Percentiles rank a stretch among this genome's conserved stretches.
Conservation (phyloP, 116 monocot genomes). For the Phalaenopsis hybrid region DNA sequence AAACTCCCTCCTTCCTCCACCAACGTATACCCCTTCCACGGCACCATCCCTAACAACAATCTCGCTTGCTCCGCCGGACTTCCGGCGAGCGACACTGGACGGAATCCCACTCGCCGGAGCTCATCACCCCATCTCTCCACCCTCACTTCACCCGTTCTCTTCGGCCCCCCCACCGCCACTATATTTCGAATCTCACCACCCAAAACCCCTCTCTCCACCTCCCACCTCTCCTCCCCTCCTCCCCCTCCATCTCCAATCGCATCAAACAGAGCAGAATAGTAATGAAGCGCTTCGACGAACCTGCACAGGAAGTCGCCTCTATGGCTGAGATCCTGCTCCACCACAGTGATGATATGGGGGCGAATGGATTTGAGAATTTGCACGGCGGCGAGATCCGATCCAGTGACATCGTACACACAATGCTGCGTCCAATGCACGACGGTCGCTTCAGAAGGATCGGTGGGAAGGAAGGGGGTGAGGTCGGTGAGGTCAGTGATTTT, state of each 20-base stretch:
- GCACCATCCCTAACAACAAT: constrained; percentile 72
- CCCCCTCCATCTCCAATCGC: constrained; percentile 57
- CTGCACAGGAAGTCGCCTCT: constrained; percentile 54
- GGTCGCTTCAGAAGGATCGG: constrained; percentile 34
- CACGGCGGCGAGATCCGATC: constrained; percentile 50
- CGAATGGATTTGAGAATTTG: constrained; percentile 34
- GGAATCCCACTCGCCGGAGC: constrained; percentile 47
- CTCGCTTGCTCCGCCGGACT: constrained; percentile 74
- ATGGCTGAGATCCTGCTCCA: constrained; percentile 71
- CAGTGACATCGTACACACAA: constrained; percentile 78
- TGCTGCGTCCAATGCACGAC: constrained; percentile 94
- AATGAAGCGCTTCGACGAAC: constrained; percentile 84
- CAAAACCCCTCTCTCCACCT: constrained; percentile 74
- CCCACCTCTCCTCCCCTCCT: constrained; percentile 45
- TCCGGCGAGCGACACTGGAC: constrained; percentile 53
- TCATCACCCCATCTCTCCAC: constrained; percentile 74
- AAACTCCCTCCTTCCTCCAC: constrained; percentile 70
- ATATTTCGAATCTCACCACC: constrained; percentile 80
- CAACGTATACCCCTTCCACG: constrained; percentile 79
- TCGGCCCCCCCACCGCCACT: constrained; percentile 52
- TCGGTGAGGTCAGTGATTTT: constrained; percentile 55
- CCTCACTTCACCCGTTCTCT: constrained; percentile 61
- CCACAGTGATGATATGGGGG: constrained; percentile 64
- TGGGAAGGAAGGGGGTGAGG: constrained; percentile 15
- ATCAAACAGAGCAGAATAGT: constrained; percentile 91